Evolutionary conservation across 352 stramenopile species (phyloP), one percentile per base, ranked within the genome.

Genomic region (Phytophthora hybrid): DNA sequence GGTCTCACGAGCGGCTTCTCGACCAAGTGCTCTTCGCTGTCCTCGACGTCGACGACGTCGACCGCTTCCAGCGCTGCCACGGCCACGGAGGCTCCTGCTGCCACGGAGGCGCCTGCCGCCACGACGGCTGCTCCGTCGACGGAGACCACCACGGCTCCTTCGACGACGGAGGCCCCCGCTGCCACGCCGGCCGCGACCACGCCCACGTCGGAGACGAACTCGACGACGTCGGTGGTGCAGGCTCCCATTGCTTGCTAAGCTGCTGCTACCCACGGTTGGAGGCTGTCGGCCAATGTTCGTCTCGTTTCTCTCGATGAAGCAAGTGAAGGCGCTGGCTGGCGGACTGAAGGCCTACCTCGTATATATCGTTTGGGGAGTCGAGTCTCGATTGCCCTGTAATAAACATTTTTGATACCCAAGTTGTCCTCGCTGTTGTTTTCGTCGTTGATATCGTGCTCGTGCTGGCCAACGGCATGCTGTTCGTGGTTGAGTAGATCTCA

Each of bases 1-100:
- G 62, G 70, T 2, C 52, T 79, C 52, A 41, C 41, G 13, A 78
- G 54, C 66, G 58, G 61, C 10, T 81, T 81, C 71, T 71, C 61
- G n/a, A 1, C 0, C 37, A 63, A 68, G 59, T 81, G 71, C 57
- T 58, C 66, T 29, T 71, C 71, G 65, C 11, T 60, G 49, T 59
- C 66, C 11, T 56, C 69, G 31, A 51, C 56, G 57, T 26, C 66
- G 19, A 41, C 34, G 8, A 13, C 9, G 9, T 67, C 66, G 19
- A 39, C 51, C 6, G 51, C 63, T 1, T 63, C 59, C 4, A 49
- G 41, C 41, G 44, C 58, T 4, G 23, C 44, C 29, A 44, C 62
- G 18, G 32, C 32, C 32, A 61, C 57, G 57, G 47, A 51, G 32
- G 32, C 64, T 8, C 55, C 23, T 26, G 23, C 23, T 26, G 23